Evolutionary conservation across 345 rosid genomes (phyloP), one percentile per base, ranked within the genome.

Genomic region (Trapa bicornis): DNA sequence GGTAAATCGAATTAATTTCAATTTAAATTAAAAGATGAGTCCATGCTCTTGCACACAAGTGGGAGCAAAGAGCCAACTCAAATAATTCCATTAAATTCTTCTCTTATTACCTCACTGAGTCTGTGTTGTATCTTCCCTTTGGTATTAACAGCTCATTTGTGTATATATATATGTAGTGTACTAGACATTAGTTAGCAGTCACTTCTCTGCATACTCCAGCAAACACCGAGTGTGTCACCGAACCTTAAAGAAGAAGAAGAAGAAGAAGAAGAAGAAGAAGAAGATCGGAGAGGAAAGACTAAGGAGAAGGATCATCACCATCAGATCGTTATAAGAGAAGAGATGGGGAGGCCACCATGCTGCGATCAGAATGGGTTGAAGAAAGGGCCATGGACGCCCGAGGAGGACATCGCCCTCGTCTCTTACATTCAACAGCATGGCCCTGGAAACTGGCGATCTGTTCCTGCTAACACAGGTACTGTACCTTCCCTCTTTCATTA

Each of bases 331-430:
- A 13, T 22, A 22, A 22, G 29, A 22, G 29, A 22, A 45, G 48
- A 37, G 37, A 82, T 82, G 86, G 86, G 86, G 36, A 77, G 86
- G 61, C 76, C 86, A 37, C 86, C 86, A 17, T 82, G 83, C 68
- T 79, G 81, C 37, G 78, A 82, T 67, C 80, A 82, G 73, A 33
- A 52, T 42, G 86, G 83, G 4, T 74, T 82, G 70, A 82, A 79
- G 75, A 77, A 82, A 79, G 86, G 86, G 29, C 29, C 29, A 22
- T 22, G 29, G 29, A 22, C 29, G 29, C 29, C 29, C 29, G 29
- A 22, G 29, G 86, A 82, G 61, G 86, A 82, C 72, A 82, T 82
- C 78, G 60, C 71, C 43, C 66, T 82, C 65, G 83, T 82, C 29
- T 73, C 83, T 43, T 72, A 82, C 53, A 74, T 82, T 64, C 86